Percentiles rank a stretch among this genome's conserved stretches.
These are phyloP conservation scores for Beauveria rudraprayagi DNA, from an alignment of 2,329 filamentous ascomycete genomes.

Conservation along the genomic window DNA sequence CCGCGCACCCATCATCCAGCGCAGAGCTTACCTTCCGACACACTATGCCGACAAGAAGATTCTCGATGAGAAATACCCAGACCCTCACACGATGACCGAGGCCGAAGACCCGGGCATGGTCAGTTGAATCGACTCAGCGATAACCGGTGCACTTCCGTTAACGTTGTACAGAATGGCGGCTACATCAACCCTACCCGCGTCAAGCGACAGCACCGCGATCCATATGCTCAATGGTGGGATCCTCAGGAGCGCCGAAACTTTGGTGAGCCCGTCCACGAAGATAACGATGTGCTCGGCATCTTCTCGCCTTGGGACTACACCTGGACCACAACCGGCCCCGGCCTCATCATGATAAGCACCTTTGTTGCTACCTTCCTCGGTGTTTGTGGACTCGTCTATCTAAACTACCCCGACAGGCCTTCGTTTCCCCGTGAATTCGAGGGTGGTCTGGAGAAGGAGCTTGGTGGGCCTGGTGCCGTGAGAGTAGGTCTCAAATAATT, in stretches of 20 bases:
- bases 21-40: conserved; percentile 48
- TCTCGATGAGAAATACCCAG: conserved; percentile 45
- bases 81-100: conserved; percentile 41
- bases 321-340: conserved; percentile 65
- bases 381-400: conserved; percentile 58
- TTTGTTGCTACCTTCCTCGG: conserved; percentile 58
- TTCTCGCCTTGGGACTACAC: conserved; percentile 87
- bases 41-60: conserved; percentile 37
- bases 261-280: conserved; percentile 92
- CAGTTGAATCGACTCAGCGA: conserved; percentile 22
- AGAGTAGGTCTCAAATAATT: conserved; percentile 45
- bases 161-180: conserved; percentile 60
- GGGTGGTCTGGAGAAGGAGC: conserved; percentile 63
- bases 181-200: conserved; percentile 71
- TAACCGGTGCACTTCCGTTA: not conserved
- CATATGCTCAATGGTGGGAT: conserved; percentile 93
- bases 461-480: conserved; percentile 61
- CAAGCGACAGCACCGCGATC: conserved; percentile 90
- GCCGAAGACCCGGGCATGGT: conserved; percentile 61
- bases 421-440: conserved; percentile 64
- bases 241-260: conserved; percentile 95
- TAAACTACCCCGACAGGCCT: conserved; percentile 64
- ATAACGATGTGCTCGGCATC: conserved; percentile 86
- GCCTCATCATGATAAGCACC: conserved; percentile 56
- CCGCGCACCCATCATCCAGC: conserved; percentile 46